phyloP scores from a whole-genome alignment of 2,329 filamentous ascomycete species.

The Aspergillus piperis region DNA sequence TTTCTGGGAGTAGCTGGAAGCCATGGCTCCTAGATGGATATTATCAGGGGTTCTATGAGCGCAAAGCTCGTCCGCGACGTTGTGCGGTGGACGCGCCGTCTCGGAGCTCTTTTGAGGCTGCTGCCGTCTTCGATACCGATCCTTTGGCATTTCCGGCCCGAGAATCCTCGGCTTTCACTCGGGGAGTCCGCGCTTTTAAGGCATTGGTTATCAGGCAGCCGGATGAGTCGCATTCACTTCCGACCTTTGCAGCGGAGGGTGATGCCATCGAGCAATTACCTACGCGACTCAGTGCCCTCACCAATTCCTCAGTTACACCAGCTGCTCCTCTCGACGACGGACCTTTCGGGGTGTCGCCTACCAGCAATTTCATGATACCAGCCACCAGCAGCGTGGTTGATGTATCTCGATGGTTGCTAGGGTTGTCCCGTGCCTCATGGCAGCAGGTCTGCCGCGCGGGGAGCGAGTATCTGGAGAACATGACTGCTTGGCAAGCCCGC shows the following conservation, averaged over 20 bases:
- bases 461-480: slow-evolving; percentile 16
- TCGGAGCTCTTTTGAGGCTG: slow-evolving; percentile 24
- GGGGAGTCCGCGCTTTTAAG: slow-evolving; percentile 34
- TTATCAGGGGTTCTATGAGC: slow-evolving; percentile 13
- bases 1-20: slow-evolving; percentile 21
- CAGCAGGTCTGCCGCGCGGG: slow-evolving; percentile 36
- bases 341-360: not conserved
- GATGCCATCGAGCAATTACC: slow-evolving; percentile 10
- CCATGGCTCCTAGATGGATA: slow-evolving; percentile 18
- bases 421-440: slow-evolving; percentile 25
- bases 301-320: slow-evolving; percentile 16
- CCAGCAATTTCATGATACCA: slow-evolving; percentile 11
- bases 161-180: slow-evolving; percentile 29
- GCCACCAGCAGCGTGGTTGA: not conserved
- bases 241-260: slow-evolving; percentile 25
- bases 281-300: slow-evolving; percentile 10
- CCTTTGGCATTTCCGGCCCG: slow-evolving; percentile 19
- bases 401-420: slow-evolving; percentile 11
- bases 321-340: slow-evolving; percentile 11
- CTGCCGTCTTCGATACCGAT: slow-evolving; percentile 23
- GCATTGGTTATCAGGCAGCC: slow-evolving; percentile 32
- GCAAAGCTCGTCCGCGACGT: slow-evolving; percentile 15
- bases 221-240: slow-evolving; percentile 27
- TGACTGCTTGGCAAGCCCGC: slow-evolving; percentile 1
- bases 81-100: slow-evolving; percentile 14